phyloP scores from a whole-genome alignment of 169 alveolate genomes.

The Plasmodium blacklocki region DNA sequence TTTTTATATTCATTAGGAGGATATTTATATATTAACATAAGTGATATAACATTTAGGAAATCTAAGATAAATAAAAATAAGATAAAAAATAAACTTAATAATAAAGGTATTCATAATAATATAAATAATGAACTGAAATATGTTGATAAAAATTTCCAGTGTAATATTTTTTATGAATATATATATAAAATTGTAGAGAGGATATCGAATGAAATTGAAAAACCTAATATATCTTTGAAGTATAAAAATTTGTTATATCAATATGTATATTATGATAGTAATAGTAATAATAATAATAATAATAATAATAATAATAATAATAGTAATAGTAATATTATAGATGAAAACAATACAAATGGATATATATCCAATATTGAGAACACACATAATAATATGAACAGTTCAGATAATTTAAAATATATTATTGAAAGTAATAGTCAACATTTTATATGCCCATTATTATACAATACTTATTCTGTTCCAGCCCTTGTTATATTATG shows the following conservation, averaged over 20 bases:
- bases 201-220: conserved; percentile 36
- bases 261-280: conserved; percentile 40
- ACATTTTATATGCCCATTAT: conserved; percentile 48
- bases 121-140: not conserved
- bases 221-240: conserved; percentile 34
- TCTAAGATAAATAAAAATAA: conserved; percentile 42
- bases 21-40: conserved; percentile 35
- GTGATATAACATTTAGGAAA: conserved; percentile 65
- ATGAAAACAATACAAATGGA: not conserved
- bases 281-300: not conserved
- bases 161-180: conserved; percentile 18
- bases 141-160: not conserved
- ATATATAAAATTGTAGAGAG: conserved; percentile 18
- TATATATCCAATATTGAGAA: too few species aligned
- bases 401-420: conserved; percentile 4
- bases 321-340: not conserved
- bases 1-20: conserved; percentile 70
- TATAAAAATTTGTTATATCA: conserved; percentile 55
- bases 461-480: conserved; percentile 60
- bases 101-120: not conserved
- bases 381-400: too few species aligned
- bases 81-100: conserved; percentile 23
- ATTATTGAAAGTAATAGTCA: conserved; percentile 45
- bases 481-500: conserved; percentile 44
- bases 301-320: not conserved